Conservation (phyloP, 768 basidiomycete species). For the Rhodotorula kratochvilovae region DNA sequence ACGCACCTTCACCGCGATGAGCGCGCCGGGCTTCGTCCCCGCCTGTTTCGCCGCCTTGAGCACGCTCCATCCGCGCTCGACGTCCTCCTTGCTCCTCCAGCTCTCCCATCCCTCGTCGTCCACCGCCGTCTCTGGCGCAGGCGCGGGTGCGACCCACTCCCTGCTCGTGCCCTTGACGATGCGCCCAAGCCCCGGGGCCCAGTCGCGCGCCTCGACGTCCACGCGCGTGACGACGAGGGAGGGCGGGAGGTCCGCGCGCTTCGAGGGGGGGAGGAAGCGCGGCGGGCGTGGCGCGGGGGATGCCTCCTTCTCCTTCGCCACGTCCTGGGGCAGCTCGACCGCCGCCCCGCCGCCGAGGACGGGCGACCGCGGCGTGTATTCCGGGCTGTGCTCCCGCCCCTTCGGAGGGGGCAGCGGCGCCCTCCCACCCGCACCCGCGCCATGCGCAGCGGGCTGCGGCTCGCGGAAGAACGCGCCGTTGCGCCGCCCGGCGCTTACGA, state of each 20-base stretch:
- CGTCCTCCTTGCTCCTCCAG: neutral
- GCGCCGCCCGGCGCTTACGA: slow-evolving; percentile 10
- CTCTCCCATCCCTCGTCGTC: slow-evolving; percentile 1
- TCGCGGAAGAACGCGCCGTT: neutral
- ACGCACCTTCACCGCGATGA: slow-evolving; percentile 34
- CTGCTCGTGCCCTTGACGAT: slow-evolving; percentile 14
- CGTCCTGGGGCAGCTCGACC: neutral
- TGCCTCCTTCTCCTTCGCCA: neutral
- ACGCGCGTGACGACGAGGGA: slow-evolving; percentile 41
- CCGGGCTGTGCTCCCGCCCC: neutral
- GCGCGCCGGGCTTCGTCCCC: neutral
- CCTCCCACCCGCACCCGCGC: no score
- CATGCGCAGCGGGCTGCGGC: neutral
- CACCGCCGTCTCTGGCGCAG: neutral
- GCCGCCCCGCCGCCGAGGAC: neutral
- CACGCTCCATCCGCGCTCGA: slow-evolving; percentile 10
- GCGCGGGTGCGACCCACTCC: slow-evolving; percentile 1
- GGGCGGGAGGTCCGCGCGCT: slow-evolving; percentile 33
- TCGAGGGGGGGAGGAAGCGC: slow-evolving; percentile 12
- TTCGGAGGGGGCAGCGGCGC: no score
- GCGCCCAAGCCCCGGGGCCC: slow-evolving; percentile 29
- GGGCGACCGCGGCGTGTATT: neutral
- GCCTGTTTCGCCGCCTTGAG: neutral
- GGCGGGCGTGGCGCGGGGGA: neutral
- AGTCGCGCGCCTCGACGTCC: slow-evolving; percentile 39